These are phyloP conservation scores for Kodamaea laetipori DNA, from an alignment of 805 yeast species.

Conservation along the genomic window DNA sequence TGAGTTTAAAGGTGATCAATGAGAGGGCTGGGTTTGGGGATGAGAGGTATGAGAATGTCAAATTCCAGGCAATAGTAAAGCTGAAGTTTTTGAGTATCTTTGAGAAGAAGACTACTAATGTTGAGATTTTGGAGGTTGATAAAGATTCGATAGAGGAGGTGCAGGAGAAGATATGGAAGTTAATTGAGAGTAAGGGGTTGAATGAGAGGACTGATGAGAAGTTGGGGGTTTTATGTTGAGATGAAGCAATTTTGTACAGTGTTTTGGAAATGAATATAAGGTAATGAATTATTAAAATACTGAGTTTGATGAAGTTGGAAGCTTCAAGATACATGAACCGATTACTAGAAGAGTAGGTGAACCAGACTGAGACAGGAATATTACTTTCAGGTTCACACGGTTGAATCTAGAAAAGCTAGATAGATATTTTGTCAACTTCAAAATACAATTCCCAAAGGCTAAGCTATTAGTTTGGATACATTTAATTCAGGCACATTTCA, in stretches of 20 bases:
- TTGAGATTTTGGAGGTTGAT: constrained; percentile 59
- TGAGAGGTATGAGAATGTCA: constrained; percentile 82
- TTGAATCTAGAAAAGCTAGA: too few relatives aligned
- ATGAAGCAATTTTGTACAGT: neutral
- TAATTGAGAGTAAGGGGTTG: constrained; percentile 16
- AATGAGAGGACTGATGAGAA: neutral
- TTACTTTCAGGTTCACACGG: too few relatives aligned
- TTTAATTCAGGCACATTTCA: too few relatives aligned
- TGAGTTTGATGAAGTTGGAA: too few relatives aligned
- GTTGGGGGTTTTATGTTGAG: neutral
- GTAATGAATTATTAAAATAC: neutral
- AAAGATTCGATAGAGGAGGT: constrained; percentile 60
- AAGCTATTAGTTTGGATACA: too few relatives aligned
- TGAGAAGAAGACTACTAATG: constrained; percentile 28
- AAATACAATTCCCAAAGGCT: too few relatives aligned
- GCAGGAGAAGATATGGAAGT: constrained; percentile 43
- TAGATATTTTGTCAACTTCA: too few relatives aligned
- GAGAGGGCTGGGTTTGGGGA: constrained; percentile 83
- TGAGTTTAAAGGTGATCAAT: constrained; percentile 46
- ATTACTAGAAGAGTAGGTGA: too few relatives aligned
- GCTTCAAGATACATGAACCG: too few relatives aligned
- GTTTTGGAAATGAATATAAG: neutral
- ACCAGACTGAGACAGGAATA: too few relatives aligned
- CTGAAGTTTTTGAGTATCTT: constrained; percentile 55
- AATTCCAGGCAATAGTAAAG: constrained; percentile 75